Percentiles rank a stretch among this genome's conserved stretches.
These are phyloP conservation scores for Spergularia bocconei DNA, from an alignment of 148 eudicot genomes.

Conservation along the genomic window DNA sequence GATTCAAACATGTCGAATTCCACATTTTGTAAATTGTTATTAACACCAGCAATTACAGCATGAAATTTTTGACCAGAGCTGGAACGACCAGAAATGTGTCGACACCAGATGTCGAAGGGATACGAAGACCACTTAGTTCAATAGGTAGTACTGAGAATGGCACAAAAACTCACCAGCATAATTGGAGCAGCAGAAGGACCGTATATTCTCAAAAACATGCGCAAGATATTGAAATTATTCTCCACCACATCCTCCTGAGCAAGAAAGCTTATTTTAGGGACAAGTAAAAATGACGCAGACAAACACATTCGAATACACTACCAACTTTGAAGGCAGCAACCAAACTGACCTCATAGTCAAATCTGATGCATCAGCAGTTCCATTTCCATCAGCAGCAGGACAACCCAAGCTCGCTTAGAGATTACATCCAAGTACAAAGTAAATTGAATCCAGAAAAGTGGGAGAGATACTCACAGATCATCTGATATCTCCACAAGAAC, in stretches of 20 bases:
- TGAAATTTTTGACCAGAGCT: too few species aligned
- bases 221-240: slow-evolving; percentile 84
- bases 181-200: slow-evolving; percentile 70
- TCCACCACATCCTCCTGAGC: slow-evolving; percentile 82
- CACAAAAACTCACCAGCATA: slow-evolving; percentile 58
- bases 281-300: slow-evolving; percentile 3
- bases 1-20: not conserved
- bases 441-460: not conserved
- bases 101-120: too few species aligned
- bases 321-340: not conserved
- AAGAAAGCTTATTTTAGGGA: slow-evolving; percentile 10
- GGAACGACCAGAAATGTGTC: too few species aligned
- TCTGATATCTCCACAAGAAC: slow-evolving; percentile 88
- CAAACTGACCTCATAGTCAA: slow-evolving; percentile 82
- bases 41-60: too few species aligned
- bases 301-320: not conserved
- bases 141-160: not conserved
- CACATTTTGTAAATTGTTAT: too few species aligned
- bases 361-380: slow-evolving; percentile 47
- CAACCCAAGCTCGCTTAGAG: slow-evolving; percentile 10
- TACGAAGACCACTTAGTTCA: too few species aligned
- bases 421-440: not conserved
- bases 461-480: slow-evolving; percentile 70
- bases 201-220: slow-evolving; percentile 78
- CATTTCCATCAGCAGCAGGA: slow-evolving; percentile 11